Conservation (phyloP, 2,329 filamentous ascomycete genomes). For the Penicillium sp. region DNA sequence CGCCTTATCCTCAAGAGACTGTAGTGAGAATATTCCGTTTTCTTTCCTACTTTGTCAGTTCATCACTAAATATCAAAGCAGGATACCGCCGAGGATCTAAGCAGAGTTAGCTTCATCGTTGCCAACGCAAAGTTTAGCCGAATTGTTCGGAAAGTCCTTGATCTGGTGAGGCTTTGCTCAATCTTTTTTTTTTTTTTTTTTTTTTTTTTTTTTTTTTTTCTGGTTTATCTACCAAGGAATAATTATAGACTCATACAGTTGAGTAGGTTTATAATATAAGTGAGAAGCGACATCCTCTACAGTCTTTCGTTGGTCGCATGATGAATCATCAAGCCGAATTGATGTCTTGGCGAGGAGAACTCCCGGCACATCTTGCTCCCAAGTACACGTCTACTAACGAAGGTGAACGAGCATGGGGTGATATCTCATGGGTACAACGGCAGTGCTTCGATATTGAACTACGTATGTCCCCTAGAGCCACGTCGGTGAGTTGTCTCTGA, state of each 20-base stretch:
- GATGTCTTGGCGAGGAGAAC: slow-evolving; percentile 14
- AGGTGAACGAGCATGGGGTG: background rate
- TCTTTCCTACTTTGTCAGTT: background rate
- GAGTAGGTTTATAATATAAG: slow-evolving; percentile 4
- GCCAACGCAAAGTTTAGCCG: slow-evolving; percentile 11
- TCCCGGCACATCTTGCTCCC: slow-evolving; percentile 9
- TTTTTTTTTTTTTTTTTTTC: too few species aligned
- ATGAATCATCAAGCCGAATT: slow-evolving; percentile 19
- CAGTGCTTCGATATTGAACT: slow-evolving; percentile 13
- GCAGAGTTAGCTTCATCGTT: slow-evolving; percentile 4
- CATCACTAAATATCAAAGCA: background rate
- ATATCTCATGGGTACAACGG: slow-evolving; percentile 6
- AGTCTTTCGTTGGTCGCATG: slow-evolving; percentile 12
- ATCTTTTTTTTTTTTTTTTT: too few species aligned
- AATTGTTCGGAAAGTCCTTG: slow-evolving; percentile 14
- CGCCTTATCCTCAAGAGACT: slow-evolving; percentile 3
- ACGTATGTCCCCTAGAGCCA: background rate
- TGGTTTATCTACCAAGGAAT: too few species aligned
- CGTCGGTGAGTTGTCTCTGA: background rate
- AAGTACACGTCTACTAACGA: background rate
- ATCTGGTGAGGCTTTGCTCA: slow-evolving; percentile 7
- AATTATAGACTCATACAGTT: background rate
- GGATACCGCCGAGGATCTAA: background rate
- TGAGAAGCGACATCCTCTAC: slow-evolving; percentile 2
- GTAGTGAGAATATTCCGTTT: background rate